Conservation (phyloP, 257 asterid species). For the Primulina eburnea region DNA sequence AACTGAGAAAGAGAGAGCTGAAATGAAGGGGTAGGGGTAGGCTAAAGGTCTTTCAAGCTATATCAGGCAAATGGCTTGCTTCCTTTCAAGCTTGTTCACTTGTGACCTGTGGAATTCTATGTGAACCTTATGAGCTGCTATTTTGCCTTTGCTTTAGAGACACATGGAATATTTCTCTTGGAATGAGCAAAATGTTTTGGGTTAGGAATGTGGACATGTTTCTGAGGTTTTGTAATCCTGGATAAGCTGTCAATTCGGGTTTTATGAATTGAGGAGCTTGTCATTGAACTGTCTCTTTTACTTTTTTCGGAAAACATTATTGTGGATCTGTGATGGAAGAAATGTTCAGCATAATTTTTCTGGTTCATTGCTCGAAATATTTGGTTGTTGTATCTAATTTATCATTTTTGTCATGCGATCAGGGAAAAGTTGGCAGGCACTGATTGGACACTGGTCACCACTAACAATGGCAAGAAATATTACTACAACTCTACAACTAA, state of each 20-base stretch:
- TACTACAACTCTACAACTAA: conserved; percentile 74
- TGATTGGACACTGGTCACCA: conserved; percentile 83
- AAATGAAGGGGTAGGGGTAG: no score
- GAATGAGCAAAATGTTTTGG: background rate
- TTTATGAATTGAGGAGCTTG: background rate
- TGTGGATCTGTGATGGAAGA: background rate
- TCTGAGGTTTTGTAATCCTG: background rate
- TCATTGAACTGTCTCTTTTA: background rate
- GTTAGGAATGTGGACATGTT: background rate
- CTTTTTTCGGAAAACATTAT: background rate
- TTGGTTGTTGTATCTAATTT: background rate
- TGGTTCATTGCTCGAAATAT: background rate
- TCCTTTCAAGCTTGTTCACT: background rate
- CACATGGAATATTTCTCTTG: background rate
- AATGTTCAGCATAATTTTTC: background rate
- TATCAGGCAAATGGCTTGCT: background rate
- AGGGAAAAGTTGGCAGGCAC: conserved; percentile 90
- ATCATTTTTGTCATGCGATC: conserved; percentile 22
- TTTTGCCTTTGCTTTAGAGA: background rate
- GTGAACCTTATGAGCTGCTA: background rate
- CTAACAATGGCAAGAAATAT: conserved; percentile 84
- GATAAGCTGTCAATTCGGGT: background rate
- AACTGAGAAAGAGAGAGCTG: background rate
- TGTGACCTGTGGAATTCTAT: background rate
- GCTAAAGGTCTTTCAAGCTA: background rate